Conservation (phyloP, 129 eudicot genomes). For the Centella asiatica region DNA sequence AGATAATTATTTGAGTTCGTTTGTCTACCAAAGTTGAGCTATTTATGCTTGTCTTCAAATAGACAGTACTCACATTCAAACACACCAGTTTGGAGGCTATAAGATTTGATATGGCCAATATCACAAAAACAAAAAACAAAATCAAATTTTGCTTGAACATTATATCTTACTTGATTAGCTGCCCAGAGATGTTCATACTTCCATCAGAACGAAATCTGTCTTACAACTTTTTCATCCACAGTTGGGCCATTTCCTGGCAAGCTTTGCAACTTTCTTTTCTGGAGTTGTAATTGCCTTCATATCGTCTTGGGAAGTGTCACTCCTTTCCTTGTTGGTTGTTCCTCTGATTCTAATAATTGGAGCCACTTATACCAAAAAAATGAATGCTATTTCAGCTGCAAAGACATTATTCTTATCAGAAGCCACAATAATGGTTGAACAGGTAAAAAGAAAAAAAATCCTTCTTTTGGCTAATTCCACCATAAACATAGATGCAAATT, state of each 20-base stretch:
- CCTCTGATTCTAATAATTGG: constrained; percentile 72
- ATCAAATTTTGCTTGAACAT: no score
- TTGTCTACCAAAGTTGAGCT: neutral
- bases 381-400: constrained; percentile 58
- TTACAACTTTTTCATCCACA: constrained; percentile 17
- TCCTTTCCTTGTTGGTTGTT: constrained; percentile 65
- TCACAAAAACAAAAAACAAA: no score
- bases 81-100: no score
- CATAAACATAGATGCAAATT: neutral
- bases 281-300: constrained; percentile 71
- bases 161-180: no score
- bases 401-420: constrained; percentile 53
- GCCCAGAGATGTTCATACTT: no score
- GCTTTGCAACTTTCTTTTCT: constrained; percentile 63
- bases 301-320: constrained; percentile 74
- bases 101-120: no score
- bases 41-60: neutral
- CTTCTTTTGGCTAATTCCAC: neutral
- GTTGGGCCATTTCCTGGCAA: constrained; percentile 76
- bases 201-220: neutral
- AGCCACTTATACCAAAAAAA: constrained; percentile 75
- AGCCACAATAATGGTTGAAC: constrained; percentile 77
- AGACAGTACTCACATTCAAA: neutral
- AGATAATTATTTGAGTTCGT: neutral
- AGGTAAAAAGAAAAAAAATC: constrained; percentile 29